Base-by-base conservation (phyloP, 768 basidiomycete species). In the Tubosaeta brunneosetosa region DNA sequence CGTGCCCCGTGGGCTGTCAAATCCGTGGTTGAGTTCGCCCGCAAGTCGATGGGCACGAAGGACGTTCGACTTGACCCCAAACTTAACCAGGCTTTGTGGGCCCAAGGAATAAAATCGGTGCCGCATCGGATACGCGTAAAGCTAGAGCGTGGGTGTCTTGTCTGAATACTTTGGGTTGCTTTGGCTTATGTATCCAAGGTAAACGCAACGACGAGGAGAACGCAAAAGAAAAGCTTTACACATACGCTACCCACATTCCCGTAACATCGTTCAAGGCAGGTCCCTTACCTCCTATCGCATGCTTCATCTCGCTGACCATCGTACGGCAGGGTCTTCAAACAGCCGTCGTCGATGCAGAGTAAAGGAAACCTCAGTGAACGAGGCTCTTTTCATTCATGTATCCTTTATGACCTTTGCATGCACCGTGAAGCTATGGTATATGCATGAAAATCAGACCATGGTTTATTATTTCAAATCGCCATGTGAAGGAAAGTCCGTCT, bases 181-280 rank as follows among this genome's bases (percentile, higher is more conserved):
- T 40, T 14, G 19, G 38, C 50, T 59, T 29, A 63, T 26, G 6
- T 13, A 29, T 55, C 14, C 32, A 62, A 94, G 90, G 95, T 65
- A 95, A 94, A 79, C 90, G 97, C 66, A 98, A 98, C 73, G 95
- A 99, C 74, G 94, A 97, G 63, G 95, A 99, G 79, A 88, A 86
- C 64, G 95, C 97, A 53, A 97, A 94, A 78, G 94, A 95, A 81
- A 97, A 94, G 78, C 86, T 97, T 51, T 97, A 77, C 80, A 94
- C 91, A 29, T 91, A 93, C 70, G 94, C 90, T 58, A 82, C 82
- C 53, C 81, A 89, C 67, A 85, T 97, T 51, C 77, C 83, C 43
- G 90, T 91, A 42, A 64, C 72, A 8, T 74, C 85, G 42, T 93
- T 92, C 86, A 94, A 95, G 86, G 94, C 86, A 52, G 55, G 85